Evolutionary conservation across 116 monocot species (phyloP).

Genomic region (Dioscorea cayenensis): DNA sequence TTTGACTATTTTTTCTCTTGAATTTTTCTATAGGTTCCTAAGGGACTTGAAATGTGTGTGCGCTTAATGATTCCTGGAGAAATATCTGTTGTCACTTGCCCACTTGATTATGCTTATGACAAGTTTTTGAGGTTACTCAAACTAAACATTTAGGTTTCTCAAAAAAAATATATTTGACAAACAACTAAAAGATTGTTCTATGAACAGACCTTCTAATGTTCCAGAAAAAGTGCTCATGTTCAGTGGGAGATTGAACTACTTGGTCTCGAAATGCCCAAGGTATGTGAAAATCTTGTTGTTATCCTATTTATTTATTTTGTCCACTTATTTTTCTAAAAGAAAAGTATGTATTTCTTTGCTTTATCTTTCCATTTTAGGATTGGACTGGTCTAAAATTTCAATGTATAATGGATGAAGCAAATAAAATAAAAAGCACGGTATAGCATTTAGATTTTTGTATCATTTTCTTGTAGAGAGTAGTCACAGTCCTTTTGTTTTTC

Average conservation of each 20-base stretch:
- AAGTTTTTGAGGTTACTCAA: constrained; percentile 57
- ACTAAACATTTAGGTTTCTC: background rate
- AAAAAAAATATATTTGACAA: background rate
- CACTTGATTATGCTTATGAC: constrained; percentile 98
- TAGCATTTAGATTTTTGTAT: too few species aligned
- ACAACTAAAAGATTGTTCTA: background rate
- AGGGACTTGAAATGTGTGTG: constrained; percentile 94
- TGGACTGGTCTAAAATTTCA: too few species aligned
- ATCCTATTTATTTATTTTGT: background rate
- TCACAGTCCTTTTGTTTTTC: too few species aligned
- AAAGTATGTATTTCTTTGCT: too few species aligned
- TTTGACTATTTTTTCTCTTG: too few species aligned
- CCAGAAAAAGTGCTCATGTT: constrained; percentile 85
- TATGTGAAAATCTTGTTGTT: constrained; percentile 13
- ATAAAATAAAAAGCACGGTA: too few species aligned
- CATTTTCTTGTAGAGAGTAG: too few species aligned
- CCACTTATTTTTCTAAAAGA: background rate
- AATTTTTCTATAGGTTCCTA: constrained; percentile 56
- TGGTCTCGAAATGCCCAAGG: constrained; percentile 95
- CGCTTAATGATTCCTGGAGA: constrained; percentile 96
- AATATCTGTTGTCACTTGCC: constrained; percentile 75
- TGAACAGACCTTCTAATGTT: constrained; percentile 61
- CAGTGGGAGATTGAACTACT: constrained; percentile 95
- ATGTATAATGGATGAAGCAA: too few species aligned
- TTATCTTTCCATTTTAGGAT: too few species aligned